These are phyloP conservation scores for Cryptococcus maquisensis DNA, from an alignment of 1,284 basidiomycete species.

Conservation along the genomic window DNA sequence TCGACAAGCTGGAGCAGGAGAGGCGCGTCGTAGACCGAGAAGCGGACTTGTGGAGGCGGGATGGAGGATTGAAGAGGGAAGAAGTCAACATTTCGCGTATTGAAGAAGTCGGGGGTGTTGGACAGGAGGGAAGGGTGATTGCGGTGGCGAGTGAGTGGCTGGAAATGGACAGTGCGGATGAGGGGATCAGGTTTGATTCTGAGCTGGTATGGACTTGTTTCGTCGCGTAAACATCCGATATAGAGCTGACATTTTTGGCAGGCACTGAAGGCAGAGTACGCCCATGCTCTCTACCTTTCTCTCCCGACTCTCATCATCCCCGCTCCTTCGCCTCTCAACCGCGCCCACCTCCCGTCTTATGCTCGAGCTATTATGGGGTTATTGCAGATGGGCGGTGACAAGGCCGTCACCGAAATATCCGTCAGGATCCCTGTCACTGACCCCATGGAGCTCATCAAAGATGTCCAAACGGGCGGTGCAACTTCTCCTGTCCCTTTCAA, in stretches of 20 bases:
- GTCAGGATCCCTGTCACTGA: slow-evolving; percentile 45
- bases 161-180: slow-evolving; percentile 86
- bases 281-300: slow-evolving; percentile 89
- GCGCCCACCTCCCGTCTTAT: slow-evolving; percentile 81
- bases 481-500: not conserved
- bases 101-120: slow-evolving; percentile 70
- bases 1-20: slow-evolving; percentile 30
- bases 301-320: slow-evolving; percentile 81
- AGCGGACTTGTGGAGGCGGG: slow-evolving; percentile 83
- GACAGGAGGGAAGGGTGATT: slow-evolving; percentile 51
- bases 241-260: slow-evolving; percentile 36
- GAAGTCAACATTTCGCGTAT: slow-evolving; percentile 86
- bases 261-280: slow-evolving; percentile 90
- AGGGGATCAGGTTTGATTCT: slow-evolving; percentile 91
- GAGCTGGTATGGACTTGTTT: slow-evolving; percentile 61
- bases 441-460: not conserved
- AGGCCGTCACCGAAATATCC: slow-evolving; percentile 56
- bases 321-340: slow-evolving; percentile 68
- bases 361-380: slow-evolving; percentile 81
- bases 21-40: slow-evolving; percentile 61
- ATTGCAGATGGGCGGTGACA: slow-evolving; percentile 56
- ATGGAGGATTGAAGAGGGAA: slow-evolving; percentile 70
- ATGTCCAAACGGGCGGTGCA: not conserved
- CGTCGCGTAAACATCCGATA: not conserved
- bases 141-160: slow-evolving; percentile 88